phyloP scores from a whole-genome alignment of 2,329 filamentous ascomycete genomes.

The Fusarium papillatum region DNA sequence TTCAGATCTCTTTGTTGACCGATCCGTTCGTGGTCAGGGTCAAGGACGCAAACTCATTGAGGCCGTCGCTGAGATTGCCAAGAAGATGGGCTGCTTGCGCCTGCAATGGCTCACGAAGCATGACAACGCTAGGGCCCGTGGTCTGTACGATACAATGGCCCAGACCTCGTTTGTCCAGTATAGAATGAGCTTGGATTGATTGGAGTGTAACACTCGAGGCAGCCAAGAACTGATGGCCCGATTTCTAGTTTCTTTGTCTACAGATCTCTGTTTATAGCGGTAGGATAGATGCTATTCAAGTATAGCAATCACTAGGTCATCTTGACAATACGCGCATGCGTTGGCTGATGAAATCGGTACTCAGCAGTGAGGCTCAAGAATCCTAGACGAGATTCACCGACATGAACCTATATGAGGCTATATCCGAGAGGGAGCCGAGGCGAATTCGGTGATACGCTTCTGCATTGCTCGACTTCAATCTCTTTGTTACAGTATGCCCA shows the following conservation, averaged over 20 bases:
- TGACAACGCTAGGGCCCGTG: slow-evolving; percentile 20
- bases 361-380: neutral
- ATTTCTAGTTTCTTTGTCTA: neutral
- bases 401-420: neutral
- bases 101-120: slow-evolving; percentile 35
- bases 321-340: neutral
- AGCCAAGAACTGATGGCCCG: neutral
- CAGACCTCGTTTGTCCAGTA: slow-evolving; percentile 33
- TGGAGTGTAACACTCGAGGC: neutral
- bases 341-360: neutral
- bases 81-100: slow-evolving; percentile 21
- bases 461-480: neutral
- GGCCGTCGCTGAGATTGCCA: slow-evolving; percentile 25
- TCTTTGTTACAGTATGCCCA: neutral
- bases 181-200: slow-evolving; percentile 11
- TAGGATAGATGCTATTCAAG: neutral
- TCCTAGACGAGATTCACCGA: neutral
- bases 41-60: slow-evolving; percentile 22
- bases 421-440: neutral
- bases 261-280: neutral
- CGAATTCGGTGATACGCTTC: neutral
- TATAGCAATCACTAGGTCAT: neutral
- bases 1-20: slow-evolving; percentile 25
- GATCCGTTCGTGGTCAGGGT: slow-evolving; percentile 3
- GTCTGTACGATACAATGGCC: slow-evolving; percentile 29